Evolutionary conservation across 805 yeast genomes (phyloP), one percentile per base, ranked within the genome.

Genomic region (Yarrowia sp.): DNA sequence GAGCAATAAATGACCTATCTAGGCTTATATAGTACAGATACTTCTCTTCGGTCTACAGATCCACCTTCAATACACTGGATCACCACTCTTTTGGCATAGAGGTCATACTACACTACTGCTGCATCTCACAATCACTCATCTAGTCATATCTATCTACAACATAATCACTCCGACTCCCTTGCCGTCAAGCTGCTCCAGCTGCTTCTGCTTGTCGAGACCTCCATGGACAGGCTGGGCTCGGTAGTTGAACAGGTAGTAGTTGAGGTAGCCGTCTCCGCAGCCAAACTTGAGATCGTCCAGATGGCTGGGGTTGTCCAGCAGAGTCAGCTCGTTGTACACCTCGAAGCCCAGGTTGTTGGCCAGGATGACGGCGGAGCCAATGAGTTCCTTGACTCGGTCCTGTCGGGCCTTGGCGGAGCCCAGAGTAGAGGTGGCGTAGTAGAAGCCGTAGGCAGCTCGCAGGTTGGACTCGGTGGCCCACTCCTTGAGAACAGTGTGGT

Each of bases 201-300:
- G 52, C 61, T 53, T 65, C 56, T 84, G 81, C 11, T 82, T 78
- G 70, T 86, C 87, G 35, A 91, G 79, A 8, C 99, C 99, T 43
- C 98, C 97, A 69, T 82, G 79, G 53, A 95, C 85, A 3, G 92
- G 92, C 79, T 86, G 86, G 5, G 97, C 88, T 75, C 83, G 88
- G 82, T 92, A 95, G 79, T 95, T 95, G 84, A 95, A 95, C 72
- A 95, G 80, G 77, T 95, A 95, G 79, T 90, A 95, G 79, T 95
- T 90, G 75, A 95, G 83, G 75, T 86, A 85, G 0, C 99, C 99
- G 77, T 94, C 98, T 53, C 99, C 99, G 61, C 87, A 85, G 42
- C 97, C 97, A 77, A 95, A 95, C 77, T 91, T 91, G 79, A 90
- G 83, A 48, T 90, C 87, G 35, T 91, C 89, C 72, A 95, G 81